Percentiles rank a stretch among this genome's conserved stretches.
These are phyloP conservation scores for Albifimbria verrucaria DNA, from an alignment of 2,329 filamentous ascomycete species.

Conservation along the genomic window DNA sequence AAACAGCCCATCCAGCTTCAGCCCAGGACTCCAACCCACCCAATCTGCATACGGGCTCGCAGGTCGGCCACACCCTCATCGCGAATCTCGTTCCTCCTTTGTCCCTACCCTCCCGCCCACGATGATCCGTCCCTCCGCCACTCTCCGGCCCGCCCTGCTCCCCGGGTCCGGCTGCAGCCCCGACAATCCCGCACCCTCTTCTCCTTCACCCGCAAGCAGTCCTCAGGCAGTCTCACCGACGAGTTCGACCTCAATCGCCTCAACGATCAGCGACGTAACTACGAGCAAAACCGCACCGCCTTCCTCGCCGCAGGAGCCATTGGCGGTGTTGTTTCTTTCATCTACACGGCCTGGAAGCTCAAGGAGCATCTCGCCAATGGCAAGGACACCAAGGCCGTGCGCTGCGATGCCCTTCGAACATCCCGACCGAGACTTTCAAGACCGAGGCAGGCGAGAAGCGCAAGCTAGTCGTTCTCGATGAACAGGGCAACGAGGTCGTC, in stretches of 20 bases:
- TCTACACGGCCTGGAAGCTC: constrained; percentile 52
- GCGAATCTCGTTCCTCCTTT: not conserved
- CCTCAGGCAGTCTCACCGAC: constrained; percentile 37
- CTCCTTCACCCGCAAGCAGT: constrained; percentile 20
- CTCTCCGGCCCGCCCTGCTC: constrained; percentile 19
- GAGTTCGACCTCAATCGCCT: constrained; percentile 49
- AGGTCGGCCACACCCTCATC: not conserved
- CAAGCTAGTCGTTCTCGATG: constrained; percentile 61
- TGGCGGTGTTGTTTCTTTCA: constrained; percentile 46
- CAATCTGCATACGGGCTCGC: not conserved
- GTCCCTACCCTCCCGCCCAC: constrained; percentile 5
- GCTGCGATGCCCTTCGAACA: constrained; percentile 27
- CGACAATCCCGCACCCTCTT: constrained; percentile 22
- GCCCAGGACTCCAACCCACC: no score
- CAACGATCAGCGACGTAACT: constrained; percentile 42
- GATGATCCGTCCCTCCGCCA: constrained; percentile 27
- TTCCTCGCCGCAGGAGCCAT: constrained; percentile 50
- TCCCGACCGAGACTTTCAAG: constrained; percentile 44
- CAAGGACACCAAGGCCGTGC: constrained; percentile 39
- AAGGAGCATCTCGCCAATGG: constrained; percentile 35
- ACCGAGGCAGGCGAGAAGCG: constrained; percentile 47
- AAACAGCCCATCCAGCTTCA: no score
- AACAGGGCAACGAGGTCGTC: constrained; percentile 70
- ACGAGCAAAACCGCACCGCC: constrained; percentile 46
- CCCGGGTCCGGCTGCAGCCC: constrained; percentile 11